phyloP scores from a whole-genome alignment of 768 basidiomycete species.

The Naganishia onofrii region DNA sequence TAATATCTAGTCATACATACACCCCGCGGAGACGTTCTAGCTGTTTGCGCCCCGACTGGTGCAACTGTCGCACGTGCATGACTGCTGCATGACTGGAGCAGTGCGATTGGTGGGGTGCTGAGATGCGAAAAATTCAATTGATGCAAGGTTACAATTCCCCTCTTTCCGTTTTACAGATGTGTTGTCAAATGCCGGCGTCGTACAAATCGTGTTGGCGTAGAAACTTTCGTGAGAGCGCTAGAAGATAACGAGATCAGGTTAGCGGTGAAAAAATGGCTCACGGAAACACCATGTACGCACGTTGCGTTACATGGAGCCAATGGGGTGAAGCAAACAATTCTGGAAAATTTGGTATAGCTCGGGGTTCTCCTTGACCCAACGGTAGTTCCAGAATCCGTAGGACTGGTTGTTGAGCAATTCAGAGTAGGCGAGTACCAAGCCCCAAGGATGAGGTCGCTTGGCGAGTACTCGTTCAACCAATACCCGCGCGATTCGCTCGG shows the following conservation, averaged over 20 bases:
- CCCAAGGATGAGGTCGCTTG: conserved; percentile 95
- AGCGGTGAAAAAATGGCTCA: not conserved
- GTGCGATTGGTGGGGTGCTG: too few species aligned
- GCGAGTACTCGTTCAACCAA: conserved; percentile 91
- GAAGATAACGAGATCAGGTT: not conserved
- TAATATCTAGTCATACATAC: conserved; percentile 1
- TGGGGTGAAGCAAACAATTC: conserved; percentile 19
- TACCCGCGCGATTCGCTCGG: conserved; percentile 60
- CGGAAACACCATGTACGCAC: not conserved
- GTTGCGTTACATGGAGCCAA: conserved; percentile 20
- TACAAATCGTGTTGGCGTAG: conserved; percentile 15
- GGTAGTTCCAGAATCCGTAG: conserved; percentile 51
- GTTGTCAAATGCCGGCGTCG: conserved; percentile 21
- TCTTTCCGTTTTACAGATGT: conserved; percentile 22
- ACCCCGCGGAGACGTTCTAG: not conserved
- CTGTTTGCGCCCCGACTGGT: too few species aligned
- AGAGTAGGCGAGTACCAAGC: conserved; percentile 87
- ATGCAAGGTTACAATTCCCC: conserved; percentile 1
- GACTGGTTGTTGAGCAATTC: conserved; percentile 74
- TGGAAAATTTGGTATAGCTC: conserved; percentile 39
- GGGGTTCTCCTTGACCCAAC: conserved; percentile 45
- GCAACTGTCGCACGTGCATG: too few species aligned
- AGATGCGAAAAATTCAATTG: not conserved
- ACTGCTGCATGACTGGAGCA: too few species aligned
- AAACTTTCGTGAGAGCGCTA: conserved; percentile 16